A percentile compares a stretch with the other conserved stretches of the same genome.
phyloP scores from a whole-genome alignment of 306 rosid species.

The Argentina anserina region DNA sequence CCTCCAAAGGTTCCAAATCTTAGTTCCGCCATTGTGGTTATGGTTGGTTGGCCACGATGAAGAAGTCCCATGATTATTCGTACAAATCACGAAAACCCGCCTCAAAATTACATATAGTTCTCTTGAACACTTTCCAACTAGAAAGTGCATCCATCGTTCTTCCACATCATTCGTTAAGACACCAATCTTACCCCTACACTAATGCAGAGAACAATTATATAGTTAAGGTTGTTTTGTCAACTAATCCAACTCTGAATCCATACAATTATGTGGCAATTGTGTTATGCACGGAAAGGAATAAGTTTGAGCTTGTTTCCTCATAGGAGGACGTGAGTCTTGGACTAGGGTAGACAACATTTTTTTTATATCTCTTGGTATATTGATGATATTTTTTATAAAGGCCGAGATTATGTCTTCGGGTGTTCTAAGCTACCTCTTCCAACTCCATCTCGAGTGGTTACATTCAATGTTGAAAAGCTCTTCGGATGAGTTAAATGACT shows the following conservation, averaged over 20 bases:
- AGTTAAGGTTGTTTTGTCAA: background rate
- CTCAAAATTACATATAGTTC: background rate
- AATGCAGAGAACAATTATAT: no score
- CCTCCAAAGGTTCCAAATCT: no score
- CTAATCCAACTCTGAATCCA: background rate
- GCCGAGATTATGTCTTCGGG: background rate
- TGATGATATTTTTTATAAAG: background rate
- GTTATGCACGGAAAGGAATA: no score
- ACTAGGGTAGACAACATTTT: background rate
- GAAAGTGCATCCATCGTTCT: background rate
- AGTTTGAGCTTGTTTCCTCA: background rate
- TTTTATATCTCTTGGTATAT: no score
- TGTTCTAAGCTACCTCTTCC: no score
- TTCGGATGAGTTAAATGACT: background rate
- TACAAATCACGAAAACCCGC: no score
- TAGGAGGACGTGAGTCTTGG: background rate
- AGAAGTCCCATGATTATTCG: no score
- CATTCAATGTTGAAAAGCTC: background rate
- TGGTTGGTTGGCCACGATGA: no score
- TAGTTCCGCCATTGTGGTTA: no score
- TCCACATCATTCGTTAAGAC: background rate
- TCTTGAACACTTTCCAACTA: background rate
- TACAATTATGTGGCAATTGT: background rate
- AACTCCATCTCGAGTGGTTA: no score
- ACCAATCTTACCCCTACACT: no score